phyloP scores from a whole-genome alignment of 495 filamentous ascomycete species.

The Penicillium egyptiacum region DNA sequence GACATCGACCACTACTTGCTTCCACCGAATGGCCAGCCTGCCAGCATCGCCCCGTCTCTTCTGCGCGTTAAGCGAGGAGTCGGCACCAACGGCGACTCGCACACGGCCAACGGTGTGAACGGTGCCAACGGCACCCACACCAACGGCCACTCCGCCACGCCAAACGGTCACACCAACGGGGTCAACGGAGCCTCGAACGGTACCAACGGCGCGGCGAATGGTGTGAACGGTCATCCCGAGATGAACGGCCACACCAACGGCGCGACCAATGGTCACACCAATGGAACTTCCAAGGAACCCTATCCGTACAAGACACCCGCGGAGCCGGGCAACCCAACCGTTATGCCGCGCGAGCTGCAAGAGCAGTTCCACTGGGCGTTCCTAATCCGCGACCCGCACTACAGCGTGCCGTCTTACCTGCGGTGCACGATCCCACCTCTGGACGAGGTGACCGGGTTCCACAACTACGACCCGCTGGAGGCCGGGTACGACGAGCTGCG shows the following conservation, averaged over 20 bases:
- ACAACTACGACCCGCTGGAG: conserved; percentile 78
- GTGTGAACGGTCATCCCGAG: conserved; percentile 10
- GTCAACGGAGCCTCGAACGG: conserved; percentile 17
- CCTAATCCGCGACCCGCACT: conserved; percentile 88
- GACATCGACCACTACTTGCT: conserved; percentile 91
- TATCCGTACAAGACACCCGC: conserved; percentile 58
- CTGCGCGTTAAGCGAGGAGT: conserved; percentile 60
- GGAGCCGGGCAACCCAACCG: conserved; percentile 74
- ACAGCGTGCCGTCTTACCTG: conserved; percentile 87
- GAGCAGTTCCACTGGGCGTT: conserved; percentile 90
- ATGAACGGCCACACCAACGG: conserved; percentile 25
- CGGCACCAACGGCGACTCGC: conserved; percentile 36
- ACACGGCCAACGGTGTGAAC: conserved; percentile 28
- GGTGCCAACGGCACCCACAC: conserved; percentile 26
- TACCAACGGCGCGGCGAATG: conserved; percentile 22
- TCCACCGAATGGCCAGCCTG: conserved; percentile 66
- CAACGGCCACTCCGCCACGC: conserved; percentile 31
- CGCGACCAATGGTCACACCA: conserved; percentile 12
- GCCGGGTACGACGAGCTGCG: conserved; percentile 89
- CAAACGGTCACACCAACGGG: conserved; percentile 19
- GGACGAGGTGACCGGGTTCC: conserved; percentile 76
- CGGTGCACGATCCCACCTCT: conserved; percentile 94
- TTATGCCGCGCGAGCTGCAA: conserved; percentile 69
- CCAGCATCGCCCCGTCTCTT: conserved; percentile 74
- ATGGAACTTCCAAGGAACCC: conserved; percentile 32